These are phyloP conservation scores for Schizopora paradoxa DNA, from an alignment of 1,284 basidiomycete genomes.

Conservation along the genomic window DNA sequence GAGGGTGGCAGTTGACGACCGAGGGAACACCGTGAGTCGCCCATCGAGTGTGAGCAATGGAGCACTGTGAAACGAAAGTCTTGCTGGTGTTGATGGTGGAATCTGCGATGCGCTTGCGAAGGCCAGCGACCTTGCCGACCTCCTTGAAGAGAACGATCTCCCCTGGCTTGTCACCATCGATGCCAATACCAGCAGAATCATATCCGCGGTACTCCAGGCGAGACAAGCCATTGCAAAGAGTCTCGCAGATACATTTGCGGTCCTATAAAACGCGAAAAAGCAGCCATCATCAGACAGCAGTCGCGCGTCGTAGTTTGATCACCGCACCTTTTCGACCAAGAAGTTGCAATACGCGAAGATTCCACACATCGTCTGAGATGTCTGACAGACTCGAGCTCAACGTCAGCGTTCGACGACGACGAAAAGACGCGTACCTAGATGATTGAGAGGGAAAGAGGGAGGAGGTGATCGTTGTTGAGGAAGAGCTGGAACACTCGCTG, in stretches of 20 bases:
- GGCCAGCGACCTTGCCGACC: slow-evolving; percentile 94
- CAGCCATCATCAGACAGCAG: slow-evolving; percentile 16
- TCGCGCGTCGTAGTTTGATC: slow-evolving; percentile 15
- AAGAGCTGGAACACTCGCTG: no score
- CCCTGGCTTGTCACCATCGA: slow-evolving; percentile 88
- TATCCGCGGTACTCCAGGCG: slow-evolving; percentile 99
- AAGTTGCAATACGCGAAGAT: slow-evolving; percentile 95
- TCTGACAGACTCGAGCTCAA: neutral
- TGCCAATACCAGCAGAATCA: slow-evolving; percentile 92
- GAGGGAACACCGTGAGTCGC: slow-evolving; percentile 97
- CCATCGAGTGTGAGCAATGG: slow-evolving; percentile 99
- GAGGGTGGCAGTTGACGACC: slow-evolving; percentile 91
- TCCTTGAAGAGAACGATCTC: slow-evolving; percentile 92
- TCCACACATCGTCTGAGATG: slow-evolving; percentile 66
- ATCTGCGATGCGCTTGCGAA: slow-evolving; percentile 87
- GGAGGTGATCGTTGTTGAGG: slow-evolving; percentile 7
- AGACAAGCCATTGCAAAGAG: slow-evolving; percentile 87
- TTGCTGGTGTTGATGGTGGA: slow-evolving; percentile 77
- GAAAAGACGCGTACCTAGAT: neutral
- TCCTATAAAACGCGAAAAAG: slow-evolving; percentile 45
- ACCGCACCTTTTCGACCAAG: slow-evolving; percentile 83
- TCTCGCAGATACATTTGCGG: slow-evolving; percentile 89
- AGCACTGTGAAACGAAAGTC: slow-evolving; percentile 84
- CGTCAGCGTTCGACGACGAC: neutral
- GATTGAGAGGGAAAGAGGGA: neutral